Evolutionary conservation across 305 asterid species (phyloP).

Genomic region (Fraxinus dipetala): DNA sequence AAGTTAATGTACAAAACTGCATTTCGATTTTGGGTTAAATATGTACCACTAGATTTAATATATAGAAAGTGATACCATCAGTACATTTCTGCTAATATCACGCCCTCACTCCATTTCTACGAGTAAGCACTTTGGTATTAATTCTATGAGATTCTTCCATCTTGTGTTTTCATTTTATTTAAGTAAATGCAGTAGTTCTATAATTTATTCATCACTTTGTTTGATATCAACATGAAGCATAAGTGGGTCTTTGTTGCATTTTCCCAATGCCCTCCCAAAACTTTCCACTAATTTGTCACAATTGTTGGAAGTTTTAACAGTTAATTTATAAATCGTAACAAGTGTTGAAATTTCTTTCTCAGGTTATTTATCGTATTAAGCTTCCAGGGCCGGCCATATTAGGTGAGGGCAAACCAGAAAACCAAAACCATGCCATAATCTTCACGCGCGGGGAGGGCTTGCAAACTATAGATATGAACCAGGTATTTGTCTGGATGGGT

Average conservation of each 20-base stretch:
- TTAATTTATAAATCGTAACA: slow-evolving; percentile 10
- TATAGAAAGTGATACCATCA: not conserved
- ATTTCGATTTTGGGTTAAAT: slow-evolving; percentile 1
- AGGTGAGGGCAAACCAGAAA: slow-evolving; percentile 99
- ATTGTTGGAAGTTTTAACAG: not conserved
- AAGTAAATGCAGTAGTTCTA: not conserved
- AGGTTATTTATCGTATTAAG: slow-evolving; percentile 92
- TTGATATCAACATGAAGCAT: slow-evolving; percentile 12
- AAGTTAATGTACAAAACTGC: slow-evolving; percentile 14
- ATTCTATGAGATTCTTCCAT: not conserved
- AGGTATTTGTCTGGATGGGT: slow-evolving; percentile 41
- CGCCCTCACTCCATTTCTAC: not conserved
- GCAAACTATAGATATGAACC: slow-evolving; percentile 99
- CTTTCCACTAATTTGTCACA: not conserved
- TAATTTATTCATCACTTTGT: slow-evolving; percentile 5
- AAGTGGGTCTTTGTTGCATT: slow-evolving; percentile 1
- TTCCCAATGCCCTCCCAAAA: not conserved
- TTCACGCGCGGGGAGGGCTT: slow-evolving; percentile 99
- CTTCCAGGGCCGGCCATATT: slow-evolving; percentile 93
- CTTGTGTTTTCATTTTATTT: slow-evolving; percentile 1
- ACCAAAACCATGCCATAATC: slow-evolving; percentile 96
- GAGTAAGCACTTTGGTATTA: not conserved
- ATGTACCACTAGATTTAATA: not conserved
- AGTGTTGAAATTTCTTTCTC: slow-evolving; percentile 17
- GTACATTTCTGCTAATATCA: not conserved